Conservation (phyloP, 2,329 filamentous ascomycete genomes). For the Emericellopsis atlantica region DNA sequence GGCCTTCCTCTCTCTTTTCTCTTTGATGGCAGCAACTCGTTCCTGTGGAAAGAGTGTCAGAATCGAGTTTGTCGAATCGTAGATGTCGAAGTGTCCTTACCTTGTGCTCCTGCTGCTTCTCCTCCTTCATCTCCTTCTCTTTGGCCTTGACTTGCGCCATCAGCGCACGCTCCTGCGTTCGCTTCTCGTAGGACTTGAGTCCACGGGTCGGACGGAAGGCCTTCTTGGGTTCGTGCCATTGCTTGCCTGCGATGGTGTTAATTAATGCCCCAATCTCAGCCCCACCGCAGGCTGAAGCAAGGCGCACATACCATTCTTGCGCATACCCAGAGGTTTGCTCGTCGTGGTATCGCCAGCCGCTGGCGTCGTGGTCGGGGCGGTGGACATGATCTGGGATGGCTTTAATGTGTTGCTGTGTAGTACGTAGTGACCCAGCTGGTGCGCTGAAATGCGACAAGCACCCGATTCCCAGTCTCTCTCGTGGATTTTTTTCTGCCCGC, state of each 20-base stretch:
- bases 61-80: not conserved
- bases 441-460: no score
- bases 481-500: conserved; percentile 1
- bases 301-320: conserved; percentile 60
- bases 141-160: conserved; percentile 75
- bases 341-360: conserved; percentile 19
- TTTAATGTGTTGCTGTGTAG: not conserved
- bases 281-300: not conserved
- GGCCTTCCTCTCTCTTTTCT: conserved; percentile 77
- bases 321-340: conserved; percentile 48
- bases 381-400: conserved; percentile 26
- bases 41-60: conserved; percentile 32
- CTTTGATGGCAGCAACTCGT: conserved; percentile 68
- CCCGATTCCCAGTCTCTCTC: no score
- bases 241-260: conserved; percentile 56
- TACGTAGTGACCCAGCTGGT: not conserved
- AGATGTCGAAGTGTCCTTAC: conserved; percentile 30
- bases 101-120: conserved; percentile 82
- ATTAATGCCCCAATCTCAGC: not conserved
- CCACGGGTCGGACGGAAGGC: conserved; percentile 76
- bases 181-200: conserved; percentile 66
- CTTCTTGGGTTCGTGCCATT: conserved; percentile 78
- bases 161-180: conserved; percentile 56
- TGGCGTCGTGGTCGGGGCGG: conserved; percentile 14
- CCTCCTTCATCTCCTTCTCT: conserved; percentile 91